Evolutionary conservation across 2,329 filamentous ascomycete species (phyloP).

Genomic region (Sporothrix protearum): DNA sequence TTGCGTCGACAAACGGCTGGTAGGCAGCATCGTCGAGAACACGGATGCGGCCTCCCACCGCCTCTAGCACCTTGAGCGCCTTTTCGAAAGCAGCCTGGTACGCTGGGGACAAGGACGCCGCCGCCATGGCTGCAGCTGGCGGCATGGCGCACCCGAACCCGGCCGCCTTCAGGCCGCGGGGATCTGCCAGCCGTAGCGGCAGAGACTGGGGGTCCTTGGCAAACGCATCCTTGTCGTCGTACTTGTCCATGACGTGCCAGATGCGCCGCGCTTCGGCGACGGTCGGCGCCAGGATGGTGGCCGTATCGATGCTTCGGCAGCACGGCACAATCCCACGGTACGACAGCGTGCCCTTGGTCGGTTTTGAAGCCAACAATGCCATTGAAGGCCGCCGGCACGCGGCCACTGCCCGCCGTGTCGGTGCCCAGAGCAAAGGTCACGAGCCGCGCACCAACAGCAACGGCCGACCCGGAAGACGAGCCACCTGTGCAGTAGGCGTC

Average conservation of each 20-base stretch:
- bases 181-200: slow-evolving; percentile 29
- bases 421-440: slow-evolving; percentile 56
- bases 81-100: slow-evolving; percentile 37
- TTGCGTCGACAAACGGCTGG: slow-evolving; percentile 46
- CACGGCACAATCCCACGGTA: slow-evolving; percentile 40
- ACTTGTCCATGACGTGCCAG: slow-evolving; percentile 46
- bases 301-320: slow-evolving; percentile 24
- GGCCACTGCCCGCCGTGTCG: slow-evolving; percentile 53
- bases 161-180: slow-evolving; percentile 27
- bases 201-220: slow-evolving; percentile 41
- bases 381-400: slow-evolving; percentile 53
- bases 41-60: slow-evolving; percentile 38
- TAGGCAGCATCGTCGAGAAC: slow-evolving; percentile 40
- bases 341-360: slow-evolving; percentile 50
- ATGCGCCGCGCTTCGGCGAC: slow-evolving; percentile 43
- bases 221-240: slow-evolving; percentile 48
- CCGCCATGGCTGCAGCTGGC: slow-evolving; percentile 42
- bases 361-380: slow-evolving; percentile 50
- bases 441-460: slow-evolving; percentile 51
- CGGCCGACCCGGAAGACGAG: slow-evolving; percentile 54
- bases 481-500: slow-evolving; percentile 42
- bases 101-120: slow-evolving; percentile 27
- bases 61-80: slow-evolving; percentile 39
- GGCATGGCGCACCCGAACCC: slow-evolving; percentile 48
- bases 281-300: slow-evolving; percentile 28